phyloP scores from a whole-genome alignment of 176 grass and related monocot species.

The Triticum dicoccoides region DNA sequence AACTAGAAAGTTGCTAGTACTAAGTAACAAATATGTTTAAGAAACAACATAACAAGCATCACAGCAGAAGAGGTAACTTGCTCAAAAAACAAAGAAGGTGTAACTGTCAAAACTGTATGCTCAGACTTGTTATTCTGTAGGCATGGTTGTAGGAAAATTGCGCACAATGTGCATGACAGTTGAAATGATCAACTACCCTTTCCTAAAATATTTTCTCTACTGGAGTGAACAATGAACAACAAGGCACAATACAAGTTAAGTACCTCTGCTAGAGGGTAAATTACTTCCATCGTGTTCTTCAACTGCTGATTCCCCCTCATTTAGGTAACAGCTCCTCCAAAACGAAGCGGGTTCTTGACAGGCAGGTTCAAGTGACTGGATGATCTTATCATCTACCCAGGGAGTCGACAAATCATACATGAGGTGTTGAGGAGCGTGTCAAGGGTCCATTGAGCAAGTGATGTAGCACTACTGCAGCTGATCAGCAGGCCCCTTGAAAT shows the following conservation, averaged over 20 bases:
- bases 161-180: slow-evolving; percentile 25
- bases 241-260: slow-evolving; percentile 30
- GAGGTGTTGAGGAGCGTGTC: slow-evolving; percentile 6
- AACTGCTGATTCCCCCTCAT: slow-evolving; percentile 19
- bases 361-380: neutral
- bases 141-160: slow-evolving; percentile 20
- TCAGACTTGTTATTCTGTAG: slow-evolving; percentile 25
- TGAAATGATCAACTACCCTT: slow-evolving; percentile 29
- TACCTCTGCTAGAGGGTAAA: slow-evolving; percentile 50
- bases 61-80: neutral
- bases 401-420: neutral
- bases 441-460: slow-evolving; percentile 17
- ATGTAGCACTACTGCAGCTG: slow-evolving; percentile 13
- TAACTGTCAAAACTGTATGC: slow-evolving; percentile 23
- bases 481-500: slow-evolving; percentile 5
- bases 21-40: neutral
- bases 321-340: slow-evolving; percentile 22
- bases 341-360: slow-evolving; percentile 10
- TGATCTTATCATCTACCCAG: neutral
- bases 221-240: slow-evolving; percentile 27
- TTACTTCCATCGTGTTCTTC: slow-evolving; percentile 17
- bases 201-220: slow-evolving; percentile 21
- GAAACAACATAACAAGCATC: slow-evolving; percentile 9
- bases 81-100: neutral
- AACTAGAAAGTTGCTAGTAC: slow-evolving; percentile 12